These are phyloP conservation scores for Curvularia spicifera DNA, from an alignment of 2,329 filamentous ascomycete species.

Conservation along the genomic window DNA sequence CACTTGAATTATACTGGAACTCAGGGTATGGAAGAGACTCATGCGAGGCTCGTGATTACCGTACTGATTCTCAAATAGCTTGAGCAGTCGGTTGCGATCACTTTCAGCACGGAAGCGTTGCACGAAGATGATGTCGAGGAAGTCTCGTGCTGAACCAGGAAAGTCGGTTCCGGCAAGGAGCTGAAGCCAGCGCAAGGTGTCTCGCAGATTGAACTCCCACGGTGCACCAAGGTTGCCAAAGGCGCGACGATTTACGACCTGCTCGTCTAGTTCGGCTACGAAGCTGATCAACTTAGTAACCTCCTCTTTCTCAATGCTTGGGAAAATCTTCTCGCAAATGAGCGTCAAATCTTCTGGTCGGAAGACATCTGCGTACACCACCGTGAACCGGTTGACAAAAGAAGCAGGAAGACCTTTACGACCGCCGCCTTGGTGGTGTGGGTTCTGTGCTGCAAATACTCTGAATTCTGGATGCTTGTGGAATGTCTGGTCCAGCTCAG, in stretches of 20 bases:
- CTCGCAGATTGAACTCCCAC: slow-evolving; percentile 95
- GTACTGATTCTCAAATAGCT: slow-evolving; percentile 72
- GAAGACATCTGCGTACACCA: slow-evolving; percentile 95
- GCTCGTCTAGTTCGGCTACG: slow-evolving; percentile 77
- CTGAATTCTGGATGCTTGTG: slow-evolving; percentile 86
- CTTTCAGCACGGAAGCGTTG: slow-evolving; percentile 79
- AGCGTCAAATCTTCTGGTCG: slow-evolving; percentile 77
- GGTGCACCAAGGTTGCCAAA: slow-evolving; percentile 71
- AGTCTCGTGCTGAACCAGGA: slow-evolving; percentile 69
- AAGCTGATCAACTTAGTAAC: slow-evolving; percentile 76
- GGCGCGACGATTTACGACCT: slow-evolving; percentile 64
- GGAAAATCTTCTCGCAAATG: slow-evolving; percentile 82
- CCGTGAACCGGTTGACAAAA: slow-evolving; percentile 97
- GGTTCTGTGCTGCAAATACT: slow-evolving; percentile 97
- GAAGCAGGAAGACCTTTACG: slow-evolving; percentile 93
- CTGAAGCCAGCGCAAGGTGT: slow-evolving; percentile 86
- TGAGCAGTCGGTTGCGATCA: slow-evolving; percentile 70
- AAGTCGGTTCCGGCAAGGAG: slow-evolving; percentile 67
- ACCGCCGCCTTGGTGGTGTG: slow-evolving; percentile 94
- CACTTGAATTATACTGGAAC: slow-evolving; percentile 71
- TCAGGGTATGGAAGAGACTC: slow-evolving; percentile 73
- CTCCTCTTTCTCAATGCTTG: slow-evolving; percentile 63
- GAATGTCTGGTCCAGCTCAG: slow-evolving; percentile 94
- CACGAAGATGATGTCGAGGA: slow-evolving; percentile 80
- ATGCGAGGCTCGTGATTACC: slow-evolving; percentile 48